Evolutionary conservation across 2,329 filamentous ascomycete genomes (phyloP).

Genomic region (Coniella vitis): DNA sequence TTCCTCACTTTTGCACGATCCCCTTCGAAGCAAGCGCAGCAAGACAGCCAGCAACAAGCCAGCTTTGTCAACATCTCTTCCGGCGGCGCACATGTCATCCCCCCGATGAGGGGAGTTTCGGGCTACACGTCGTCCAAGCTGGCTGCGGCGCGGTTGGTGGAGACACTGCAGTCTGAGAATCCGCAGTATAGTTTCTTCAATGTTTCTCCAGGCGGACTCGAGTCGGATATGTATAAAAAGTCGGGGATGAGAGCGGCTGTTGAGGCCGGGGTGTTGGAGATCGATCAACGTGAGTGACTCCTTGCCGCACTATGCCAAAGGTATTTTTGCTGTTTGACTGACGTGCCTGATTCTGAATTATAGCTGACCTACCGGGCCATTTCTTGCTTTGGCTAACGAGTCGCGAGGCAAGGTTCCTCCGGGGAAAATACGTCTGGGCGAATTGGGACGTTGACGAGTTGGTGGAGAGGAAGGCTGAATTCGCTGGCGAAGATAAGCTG

Average conservation of each 20-base stretch:
- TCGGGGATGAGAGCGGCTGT: neutral
- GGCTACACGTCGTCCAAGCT: slow-evolving; percentile 12
- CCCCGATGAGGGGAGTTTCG: slow-evolving; percentile 8
- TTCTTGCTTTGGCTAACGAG: slow-evolving; percentile 25
- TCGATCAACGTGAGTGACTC: slow-evolving; percentile 5
- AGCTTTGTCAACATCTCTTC: slow-evolving; percentile 21
- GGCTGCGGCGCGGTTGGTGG: slow-evolving; percentile 15
- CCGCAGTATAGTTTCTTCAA: slow-evolving; percentile 2
- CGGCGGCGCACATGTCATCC: slow-evolving; percentile 9
- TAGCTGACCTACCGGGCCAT: slow-evolving; percentile 18
- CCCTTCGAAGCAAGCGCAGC: no score
- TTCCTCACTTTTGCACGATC: slow-evolving; percentile 19
- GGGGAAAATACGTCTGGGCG: slow-evolving; percentile 30
- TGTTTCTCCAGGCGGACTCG: slow-evolving; percentile 8
- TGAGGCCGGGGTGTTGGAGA: neutral
- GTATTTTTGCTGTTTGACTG: neutral
- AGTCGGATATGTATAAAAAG: slow-evolving; percentile 3
- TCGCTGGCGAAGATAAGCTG: neutral
- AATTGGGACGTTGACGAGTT: slow-evolving; percentile 38
- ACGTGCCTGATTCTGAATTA: neutral
- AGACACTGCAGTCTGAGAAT: slow-evolving; percentile 13
- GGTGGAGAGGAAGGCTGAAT: slow-evolving; percentile 18
- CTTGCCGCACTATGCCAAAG: neutral
- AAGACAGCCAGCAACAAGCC: no score
- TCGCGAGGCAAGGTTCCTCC: slow-evolving; percentile 30